These are phyloP conservation scores for Hemisphaericaspora subhashii DNA, from an alignment of 1,139 yeast genomes.

Conservation along the genomic window DNA sequence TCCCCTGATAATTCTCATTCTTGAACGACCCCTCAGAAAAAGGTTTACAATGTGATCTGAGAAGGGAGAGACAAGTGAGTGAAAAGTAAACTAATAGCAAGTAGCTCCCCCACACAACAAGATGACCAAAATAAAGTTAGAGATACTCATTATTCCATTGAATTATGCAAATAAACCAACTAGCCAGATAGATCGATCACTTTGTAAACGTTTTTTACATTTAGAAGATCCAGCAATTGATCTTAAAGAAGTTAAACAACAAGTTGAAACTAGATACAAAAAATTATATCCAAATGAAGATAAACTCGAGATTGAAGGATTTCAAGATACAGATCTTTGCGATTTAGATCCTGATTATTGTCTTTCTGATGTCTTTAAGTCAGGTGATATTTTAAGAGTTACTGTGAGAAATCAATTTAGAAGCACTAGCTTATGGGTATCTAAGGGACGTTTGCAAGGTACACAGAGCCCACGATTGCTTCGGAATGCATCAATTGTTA, in stretches of 20 bases:
- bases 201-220: conserved; percentile 56
- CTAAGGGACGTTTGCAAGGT: neutral
- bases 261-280: conserved; percentile 50
- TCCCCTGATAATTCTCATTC: too few species aligned
- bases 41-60: too few species aligned
- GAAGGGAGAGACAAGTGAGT: too few species aligned
- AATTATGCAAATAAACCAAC: conserved; percentile 19
- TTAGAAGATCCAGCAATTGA: conserved; percentile 49
- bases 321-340: conserved; percentile 66
- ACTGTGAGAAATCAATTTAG: conserved; percentile 34
- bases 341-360: conserved; percentile 76
- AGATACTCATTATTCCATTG: conserved; percentile 40
- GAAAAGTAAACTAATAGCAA: too few species aligned
- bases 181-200: conserved; percentile 12
- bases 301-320: conserved; percentile 50
- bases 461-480: neutral
- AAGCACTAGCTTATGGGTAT: neutral
- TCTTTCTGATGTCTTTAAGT: conserved; percentile 60
- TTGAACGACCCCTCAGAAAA: too few species aligned
- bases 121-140: conserved; percentile 36
- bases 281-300: conserved; percentile 65
- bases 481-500: conserved; percentile 1
- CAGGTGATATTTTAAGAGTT: conserved; percentile 56
- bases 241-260: conserved; percentile 43
- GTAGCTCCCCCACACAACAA: too few species aligned